Percentiles rank a stretch among this genome's conserved stretches.
These are phyloP conservation scores for Penicillium lividum DNA, from an alignment of 495 filamentous ascomycete species.

Conservation along the genomic window DNA sequence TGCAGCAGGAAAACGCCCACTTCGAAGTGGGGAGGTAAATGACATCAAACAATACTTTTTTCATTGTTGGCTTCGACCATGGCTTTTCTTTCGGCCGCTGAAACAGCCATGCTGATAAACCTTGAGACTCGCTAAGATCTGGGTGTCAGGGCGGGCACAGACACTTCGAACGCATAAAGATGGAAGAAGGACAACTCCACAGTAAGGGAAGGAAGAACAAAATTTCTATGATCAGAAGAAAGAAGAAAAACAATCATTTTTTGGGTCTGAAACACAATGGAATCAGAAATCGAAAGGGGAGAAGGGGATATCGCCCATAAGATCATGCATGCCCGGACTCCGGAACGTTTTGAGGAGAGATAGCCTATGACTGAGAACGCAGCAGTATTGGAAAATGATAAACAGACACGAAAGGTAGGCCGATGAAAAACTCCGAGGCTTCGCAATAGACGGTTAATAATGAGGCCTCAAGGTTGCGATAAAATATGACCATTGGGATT, in stretches of 20 bases:
- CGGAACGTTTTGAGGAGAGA: constrained; percentile 36
- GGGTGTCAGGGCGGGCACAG: constrained; percentile 5
- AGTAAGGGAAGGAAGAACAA: constrained; percentile 22
- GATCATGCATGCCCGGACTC: constrained; percentile 45
- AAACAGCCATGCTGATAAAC: constrained; percentile 17
- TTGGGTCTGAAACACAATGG: constrained; percentile 34
- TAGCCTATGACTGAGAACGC: constrained; percentile 25
- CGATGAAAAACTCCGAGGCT: constrained; percentile 23
- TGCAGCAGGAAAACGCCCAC: background rate
- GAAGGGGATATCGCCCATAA: constrained; percentile 40
- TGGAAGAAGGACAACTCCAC: constrained; percentile 12
- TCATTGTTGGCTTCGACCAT: constrained; percentile 18
- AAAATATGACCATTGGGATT: constrained; percentile 21
- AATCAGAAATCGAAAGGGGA: constrained; percentile 40
- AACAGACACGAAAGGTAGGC: background rate
- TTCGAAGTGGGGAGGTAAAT: constrained; percentile 2
- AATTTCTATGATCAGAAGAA: constrained; percentile 40
- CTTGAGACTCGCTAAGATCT: constrained; percentile 23
- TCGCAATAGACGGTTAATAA: constrained; percentile 14
- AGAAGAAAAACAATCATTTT: constrained; percentile 29
- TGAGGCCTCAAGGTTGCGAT: constrained; percentile 21
- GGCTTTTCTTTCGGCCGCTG: constrained; percentile 20
- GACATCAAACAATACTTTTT: constrained; percentile 25
- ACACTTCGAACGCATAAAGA: constrained; percentile 14
- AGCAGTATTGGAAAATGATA: background rate